Evolutionary conservation across 1,284 basidiomycete genomes (phyloP).

Genomic region (Rhodotorula sp.): DNA sequence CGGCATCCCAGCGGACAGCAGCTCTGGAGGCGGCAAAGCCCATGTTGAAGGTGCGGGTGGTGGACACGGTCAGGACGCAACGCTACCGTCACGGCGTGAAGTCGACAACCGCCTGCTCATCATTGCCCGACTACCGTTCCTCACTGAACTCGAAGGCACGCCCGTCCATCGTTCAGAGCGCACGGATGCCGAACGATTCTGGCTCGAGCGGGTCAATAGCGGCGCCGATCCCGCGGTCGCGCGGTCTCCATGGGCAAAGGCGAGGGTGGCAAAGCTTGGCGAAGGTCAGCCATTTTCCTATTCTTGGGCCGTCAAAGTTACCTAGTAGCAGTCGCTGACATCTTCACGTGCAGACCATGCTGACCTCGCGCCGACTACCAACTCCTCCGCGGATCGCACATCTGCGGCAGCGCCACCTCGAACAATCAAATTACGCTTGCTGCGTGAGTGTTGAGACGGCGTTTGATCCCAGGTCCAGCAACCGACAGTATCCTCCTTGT

Average conservation of each 20-base stretch:
- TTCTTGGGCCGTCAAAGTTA: too few species aligned
- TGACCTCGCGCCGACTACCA: neutral
- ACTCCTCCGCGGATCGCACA: too few species aligned
- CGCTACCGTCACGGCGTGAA: neutral
- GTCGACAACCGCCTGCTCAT: constrained; percentile 3
- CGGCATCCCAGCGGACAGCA: constrained; percentile 39
- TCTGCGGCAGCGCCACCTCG: neutral
- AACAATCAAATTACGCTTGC: neutral
- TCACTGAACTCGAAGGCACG: constrained; percentile 63
- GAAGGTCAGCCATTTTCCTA: constrained; percentile 55
- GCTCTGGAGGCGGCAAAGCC: constrained; percentile 44
- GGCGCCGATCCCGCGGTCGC: neutral
- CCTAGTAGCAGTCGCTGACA: neutral
- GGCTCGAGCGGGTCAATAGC: constrained; percentile 61
- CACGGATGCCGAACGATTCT: constrained; percentile 80
- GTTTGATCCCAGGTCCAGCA: neutral
- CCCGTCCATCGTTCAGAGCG: constrained; percentile 67
- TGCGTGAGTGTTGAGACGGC: neutral
- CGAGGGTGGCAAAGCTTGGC: constrained; percentile 62
- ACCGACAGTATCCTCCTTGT: too few species aligned
- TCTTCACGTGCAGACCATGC: neutral
- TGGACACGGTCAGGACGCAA: neutral
- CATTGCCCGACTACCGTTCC: constrained; percentile 7
- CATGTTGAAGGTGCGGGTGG: neutral
- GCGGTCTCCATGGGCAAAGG: constrained; percentile 9